phyloP scores from a whole-genome alignment of 1,139 yeast species.

The Scheffersomyces lignicola region DNA sequence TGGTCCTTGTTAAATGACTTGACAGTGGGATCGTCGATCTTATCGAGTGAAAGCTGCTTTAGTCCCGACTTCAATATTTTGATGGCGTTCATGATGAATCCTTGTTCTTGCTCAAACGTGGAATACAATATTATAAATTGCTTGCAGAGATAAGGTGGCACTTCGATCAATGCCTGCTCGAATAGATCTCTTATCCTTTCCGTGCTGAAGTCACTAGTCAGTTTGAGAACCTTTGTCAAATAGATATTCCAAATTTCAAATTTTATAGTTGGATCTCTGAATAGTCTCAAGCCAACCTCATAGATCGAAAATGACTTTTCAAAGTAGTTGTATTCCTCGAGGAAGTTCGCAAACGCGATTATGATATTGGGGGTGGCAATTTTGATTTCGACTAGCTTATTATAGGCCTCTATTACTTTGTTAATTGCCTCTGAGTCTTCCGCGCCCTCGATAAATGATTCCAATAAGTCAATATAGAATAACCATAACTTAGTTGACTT shows the following conservation, averaged over 20 bases:
- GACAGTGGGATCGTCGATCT: slow-evolving; percentile 4
- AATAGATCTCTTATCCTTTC: slow-evolving; percentile 76
- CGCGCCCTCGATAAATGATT: slow-evolving; percentile 49
- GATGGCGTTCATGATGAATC: slow-evolving; percentile 28
- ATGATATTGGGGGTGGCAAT: slow-evolving; percentile 71
- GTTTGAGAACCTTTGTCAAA: slow-evolving; percentile 49
- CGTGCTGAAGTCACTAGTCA: slow-evolving; percentile 16
- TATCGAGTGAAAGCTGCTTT: not conserved
- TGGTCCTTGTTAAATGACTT: slow-evolving; percentile 9
- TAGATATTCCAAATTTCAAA: slow-evolving; percentile 77
- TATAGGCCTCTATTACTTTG: slow-evolving; percentile 46
- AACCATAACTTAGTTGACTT: slow-evolving; percentile 70
- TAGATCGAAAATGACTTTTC: slow-evolving; percentile 62
- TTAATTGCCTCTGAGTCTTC: slow-evolving; percentile 20
- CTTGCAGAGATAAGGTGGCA: slow-evolving; percentile 45
- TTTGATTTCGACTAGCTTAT: slow-evolving; percentile 57
- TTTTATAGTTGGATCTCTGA: slow-evolving; percentile 56
- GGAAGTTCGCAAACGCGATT: slow-evolving; percentile 63
- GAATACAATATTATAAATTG: slow-evolving; percentile 58
- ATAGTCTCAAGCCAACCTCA: slow-evolving; percentile 64
- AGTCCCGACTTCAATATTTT: slow-evolving; percentile 24
- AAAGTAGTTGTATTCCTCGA: slow-evolving; percentile 49
- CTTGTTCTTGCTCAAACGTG: slow-evolving; percentile 50
- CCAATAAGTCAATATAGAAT: slow-evolving; percentile 71
- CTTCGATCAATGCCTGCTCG: slow-evolving; percentile 49